A percentile compares a stretch with the other conserved stretches of the same genome.
phyloP scores from a whole-genome alignment of 768 basidiomycete genomes.

The Thelephora aurantiotincta region DNA sequence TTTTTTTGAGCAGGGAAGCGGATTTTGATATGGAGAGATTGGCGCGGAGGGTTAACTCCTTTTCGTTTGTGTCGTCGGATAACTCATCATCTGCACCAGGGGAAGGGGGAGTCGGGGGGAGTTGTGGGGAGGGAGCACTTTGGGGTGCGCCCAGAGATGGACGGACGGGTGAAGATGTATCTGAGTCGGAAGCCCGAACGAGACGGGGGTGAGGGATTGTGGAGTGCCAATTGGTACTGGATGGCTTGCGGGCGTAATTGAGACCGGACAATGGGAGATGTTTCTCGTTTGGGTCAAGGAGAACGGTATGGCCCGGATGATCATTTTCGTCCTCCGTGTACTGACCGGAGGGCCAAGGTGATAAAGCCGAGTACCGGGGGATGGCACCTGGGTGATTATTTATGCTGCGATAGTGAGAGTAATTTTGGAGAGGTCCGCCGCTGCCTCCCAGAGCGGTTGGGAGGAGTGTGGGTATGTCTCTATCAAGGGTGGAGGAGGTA shows the following conservation, averaged over 20 bases:
- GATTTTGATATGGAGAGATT: slow-evolving; percentile 23
- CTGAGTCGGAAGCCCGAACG: slow-evolving; percentile 31
- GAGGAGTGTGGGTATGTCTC: slow-evolving; percentile 54
- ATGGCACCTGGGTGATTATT: slow-evolving; percentile 22
- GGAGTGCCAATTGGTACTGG: slow-evolving; percentile 54
- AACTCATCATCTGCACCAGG: slow-evolving; percentile 14
- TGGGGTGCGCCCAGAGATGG: slow-evolving; percentile 12
- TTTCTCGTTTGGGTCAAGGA: slow-evolving; percentile 8
- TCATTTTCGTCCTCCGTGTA: slow-evolving; percentile 57
- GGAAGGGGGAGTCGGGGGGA: slow-evolving; percentile 17
- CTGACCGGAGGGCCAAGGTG: slow-evolving; percentile 56
- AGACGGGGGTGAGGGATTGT: slow-evolving; percentile 40
- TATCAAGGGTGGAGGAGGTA: slow-evolving; percentile 13
- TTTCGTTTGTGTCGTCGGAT: slow-evolving; percentile 25
- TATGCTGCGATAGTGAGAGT: slow-evolving; percentile 4
- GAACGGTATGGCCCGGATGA: slow-evolving; percentile 19
- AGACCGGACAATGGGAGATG: slow-evolving; percentile 28
- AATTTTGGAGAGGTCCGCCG: slow-evolving; percentile 31
- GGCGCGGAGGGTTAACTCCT: slow-evolving; percentile 13
- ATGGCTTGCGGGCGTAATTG: slow-evolving; percentile 56
- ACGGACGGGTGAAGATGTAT: slow-evolving; percentile 19
- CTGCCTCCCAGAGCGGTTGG: slow-evolving; percentile 26
- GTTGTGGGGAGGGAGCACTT: slow-evolving; percentile 15
- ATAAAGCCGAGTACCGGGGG: slow-evolving; percentile 40
- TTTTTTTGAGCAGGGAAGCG: slow-evolving; percentile 17